Percentiles rank a stretch among this genome's conserved stretches.
Conservation (phyloP, 805 yeast species). For the Monosporozyma servazzii region DNA sequence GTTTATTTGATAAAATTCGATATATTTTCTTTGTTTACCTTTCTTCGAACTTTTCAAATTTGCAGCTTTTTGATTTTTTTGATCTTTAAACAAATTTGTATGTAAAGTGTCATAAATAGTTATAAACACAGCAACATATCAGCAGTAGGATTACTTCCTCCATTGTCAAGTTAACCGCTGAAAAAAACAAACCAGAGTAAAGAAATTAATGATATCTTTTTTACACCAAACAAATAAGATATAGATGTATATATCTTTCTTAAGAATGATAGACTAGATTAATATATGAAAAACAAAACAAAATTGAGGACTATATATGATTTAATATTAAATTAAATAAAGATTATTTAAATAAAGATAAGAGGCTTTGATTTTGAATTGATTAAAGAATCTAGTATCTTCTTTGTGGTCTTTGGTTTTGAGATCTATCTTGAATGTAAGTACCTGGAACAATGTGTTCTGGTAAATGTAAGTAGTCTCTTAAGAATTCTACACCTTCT, state of each 20-base stretch:
- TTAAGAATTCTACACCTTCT: conserved; percentile 97
- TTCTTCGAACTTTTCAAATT: background rate
- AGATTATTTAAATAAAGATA: conserved; percentile 7
- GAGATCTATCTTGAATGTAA: conserved; percentile 89
- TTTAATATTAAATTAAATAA: conserved; percentile 6
- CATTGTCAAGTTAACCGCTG: too few relatives aligned
- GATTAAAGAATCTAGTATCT: conserved; percentile 24
- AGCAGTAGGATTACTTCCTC: background rate
- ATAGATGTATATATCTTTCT: background rate
- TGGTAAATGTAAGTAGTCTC: conserved; percentile 97
- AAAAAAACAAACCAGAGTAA: background rate
- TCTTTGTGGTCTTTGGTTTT: conserved; percentile 58
- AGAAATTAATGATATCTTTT: too few relatives aligned
- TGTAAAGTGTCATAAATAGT: background rate
- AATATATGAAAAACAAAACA: background rate
- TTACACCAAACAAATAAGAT: background rate
- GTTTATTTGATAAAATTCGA: background rate
- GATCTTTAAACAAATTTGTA: background rate
- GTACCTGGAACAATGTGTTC: conserved; percentile 98
- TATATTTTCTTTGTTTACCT: background rate
- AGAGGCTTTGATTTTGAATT: background rate
- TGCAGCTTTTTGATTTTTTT: background rate
- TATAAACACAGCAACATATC: background rate
- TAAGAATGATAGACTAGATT: background rate
- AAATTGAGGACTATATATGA: conserved; percentile 11